Evolutionary conservation across 495 filamentous ascomycete species (phyloP), one percentile per base, ranked within the genome.

Genomic region (Annulohypoxylon moriforme): DNA sequence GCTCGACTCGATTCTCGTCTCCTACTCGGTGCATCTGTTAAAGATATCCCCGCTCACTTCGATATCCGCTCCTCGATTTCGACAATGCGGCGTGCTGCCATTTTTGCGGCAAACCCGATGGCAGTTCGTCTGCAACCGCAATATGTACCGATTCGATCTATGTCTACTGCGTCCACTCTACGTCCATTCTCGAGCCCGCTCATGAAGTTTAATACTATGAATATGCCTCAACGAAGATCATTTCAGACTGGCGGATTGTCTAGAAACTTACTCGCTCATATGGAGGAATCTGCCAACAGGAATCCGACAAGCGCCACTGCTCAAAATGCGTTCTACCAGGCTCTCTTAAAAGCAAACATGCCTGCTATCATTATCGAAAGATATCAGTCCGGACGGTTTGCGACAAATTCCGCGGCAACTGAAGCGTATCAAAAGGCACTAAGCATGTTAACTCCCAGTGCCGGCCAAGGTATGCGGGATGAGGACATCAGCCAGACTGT

Each of bases 281-380:
- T 84, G 72, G 96, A 99, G 81, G 91, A 93, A 76, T 89, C 91
- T 24, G 96, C 96, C 36, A 98, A 97, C 79, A 92, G 92, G 81
- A 94, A 97, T 72, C 92, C 96, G 2, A 88, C 85, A 69, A 97
- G 91, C 79, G 88, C 93, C 13, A 91, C 89, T 25, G 90, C 93
- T 14, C 96, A 99, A 80, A 94, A 93, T 80, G 89, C 92, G 20
- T 97, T 99, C 78, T 99, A 99, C 79, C 89, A 93, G 74, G 90
- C 93, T 34, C 88, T 98, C n/a, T 83, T 98, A 22, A 90, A 89
- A 70, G 94, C 94, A 10, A 93, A 96, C 75, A 94, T 97, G 90
- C 92, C 96, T 5, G 90, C 92, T 6, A 97, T 98, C 55, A 84
- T 98, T 29, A 85, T 97, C 42, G 94, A 98, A 77, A 85, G 96